phyloP scores from a whole-genome alignment of 176 grass and related monocot genomes.

The Juncus effusus region DNA sequence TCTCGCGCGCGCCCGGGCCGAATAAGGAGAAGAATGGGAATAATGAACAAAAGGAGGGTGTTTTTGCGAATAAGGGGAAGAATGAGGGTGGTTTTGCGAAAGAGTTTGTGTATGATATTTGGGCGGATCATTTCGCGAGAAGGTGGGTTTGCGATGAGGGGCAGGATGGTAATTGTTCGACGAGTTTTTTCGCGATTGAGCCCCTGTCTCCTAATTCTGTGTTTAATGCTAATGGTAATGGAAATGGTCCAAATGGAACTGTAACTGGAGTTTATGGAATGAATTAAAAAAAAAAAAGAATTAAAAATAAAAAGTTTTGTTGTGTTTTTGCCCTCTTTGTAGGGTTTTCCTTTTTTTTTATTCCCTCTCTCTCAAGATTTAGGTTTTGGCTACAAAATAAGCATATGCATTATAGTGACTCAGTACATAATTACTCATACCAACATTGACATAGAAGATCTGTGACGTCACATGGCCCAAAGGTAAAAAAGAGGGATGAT shows the following conservation, averaged over 20 bases:
- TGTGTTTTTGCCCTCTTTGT: conserved; percentile 11
- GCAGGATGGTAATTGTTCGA: conserved; percentile 59
- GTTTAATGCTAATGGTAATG: conserved; percentile 9
- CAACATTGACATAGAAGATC: too few relatives aligned
- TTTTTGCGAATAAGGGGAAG: neutral
- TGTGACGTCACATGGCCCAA: too few relatives aligned
- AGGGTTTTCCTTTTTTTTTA: conserved; percentile 5
- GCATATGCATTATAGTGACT: too few relatives aligned
- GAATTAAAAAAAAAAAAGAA: conserved; percentile 55
- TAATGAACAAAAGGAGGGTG: conserved; percentile 31
- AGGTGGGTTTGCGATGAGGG: conserved; percentile 48
- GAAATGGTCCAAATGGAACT: conserved; percentile 31
- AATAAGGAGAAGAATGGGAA: conserved; percentile 57
- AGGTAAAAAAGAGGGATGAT: too few relatives aligned
- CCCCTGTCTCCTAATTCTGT: conserved; percentile 37
- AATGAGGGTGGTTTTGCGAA: conserved; percentile 29
- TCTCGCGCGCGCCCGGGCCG: conserved; percentile 73
- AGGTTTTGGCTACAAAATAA: too few relatives aligned
- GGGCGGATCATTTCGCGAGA: conserved; percentile 79
- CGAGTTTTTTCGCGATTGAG: conserved; percentile 87
- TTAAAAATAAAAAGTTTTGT: conserved; percentile 12
- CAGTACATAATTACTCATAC: too few relatives aligned
- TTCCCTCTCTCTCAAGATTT: neutral
- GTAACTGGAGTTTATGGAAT: conserved; percentile 69
- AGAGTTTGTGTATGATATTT: conserved; percentile 87